These are phyloP conservation scores for Cladophialophora chaetospira DNA, from an alignment of 2,329 filamentous ascomycete genomes.

Conservation along the genomic window DNA sequence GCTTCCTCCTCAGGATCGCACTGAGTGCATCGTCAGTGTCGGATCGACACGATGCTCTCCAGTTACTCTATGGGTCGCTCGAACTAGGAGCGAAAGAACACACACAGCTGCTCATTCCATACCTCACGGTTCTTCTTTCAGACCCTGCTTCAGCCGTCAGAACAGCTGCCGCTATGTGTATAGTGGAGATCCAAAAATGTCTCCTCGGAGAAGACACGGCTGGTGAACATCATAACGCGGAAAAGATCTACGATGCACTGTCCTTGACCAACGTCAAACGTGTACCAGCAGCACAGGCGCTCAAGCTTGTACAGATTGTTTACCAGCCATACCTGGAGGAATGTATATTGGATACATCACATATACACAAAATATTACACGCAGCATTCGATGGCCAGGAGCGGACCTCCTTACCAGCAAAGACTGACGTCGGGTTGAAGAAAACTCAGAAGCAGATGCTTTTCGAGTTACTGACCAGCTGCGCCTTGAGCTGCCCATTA, in stretches of 20 bases:
- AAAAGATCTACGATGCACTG: slow-evolving; percentile 19
- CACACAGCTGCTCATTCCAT: slow-evolving; percentile 80
- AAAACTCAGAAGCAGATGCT: slow-evolving; percentile 66
- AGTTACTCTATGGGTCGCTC: slow-evolving; percentile 41
- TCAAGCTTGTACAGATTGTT: slow-evolving; percentile 64
- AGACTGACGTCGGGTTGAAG: slow-evolving; percentile 55
- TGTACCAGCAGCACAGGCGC: slow-evolving; percentile 27
- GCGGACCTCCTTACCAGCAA: slow-evolving; percentile 40
- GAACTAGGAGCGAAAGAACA: slow-evolving; percentile 64
- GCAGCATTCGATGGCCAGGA: slow-evolving; percentile 58
- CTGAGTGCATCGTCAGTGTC: slow-evolving; percentile 2
- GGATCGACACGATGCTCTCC: slow-evolving; percentile 44
- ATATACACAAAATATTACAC: slow-evolving; percentile 67
- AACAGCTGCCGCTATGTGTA: slow-evolving; percentile 69
- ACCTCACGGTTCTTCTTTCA: slow-evolving; percentile 71
- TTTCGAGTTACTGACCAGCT: slow-evolving; percentile 71
- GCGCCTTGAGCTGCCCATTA: slow-evolving; percentile 69
- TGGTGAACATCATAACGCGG: slow-evolving; percentile 39
- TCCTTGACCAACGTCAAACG: slow-evolving; percentile 19
- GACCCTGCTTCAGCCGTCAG: slow-evolving; percentile 77
- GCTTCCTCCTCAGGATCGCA: slow-evolving; percentile 30
- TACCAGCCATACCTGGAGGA: slow-evolving; percentile 81
- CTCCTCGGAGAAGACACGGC: slow-evolving; percentile 46
- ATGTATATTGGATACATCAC: slow-evolving; percentile 74
- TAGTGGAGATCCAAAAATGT: slow-evolving; percentile 58